Percentiles rank a stretch among this genome's conserved stretches.
phyloP scores from a whole-genome alignment of 176 grass and related monocot species.

The Urochloa ruziziensis region DNA sequence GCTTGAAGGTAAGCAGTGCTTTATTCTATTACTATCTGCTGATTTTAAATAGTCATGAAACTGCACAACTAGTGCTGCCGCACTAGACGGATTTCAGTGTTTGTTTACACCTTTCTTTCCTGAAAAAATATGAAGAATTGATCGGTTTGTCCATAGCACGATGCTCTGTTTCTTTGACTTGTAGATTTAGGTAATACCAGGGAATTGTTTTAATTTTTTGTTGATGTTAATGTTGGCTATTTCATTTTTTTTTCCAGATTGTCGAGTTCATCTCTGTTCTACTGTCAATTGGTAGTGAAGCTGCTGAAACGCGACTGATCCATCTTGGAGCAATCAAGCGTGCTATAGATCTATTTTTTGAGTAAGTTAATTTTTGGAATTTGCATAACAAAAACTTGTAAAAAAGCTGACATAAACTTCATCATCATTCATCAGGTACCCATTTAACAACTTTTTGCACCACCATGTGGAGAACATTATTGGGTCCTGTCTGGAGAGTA shows the following conservation, averaged over 20 bases:
- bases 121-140: neutral
- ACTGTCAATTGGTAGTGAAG: conserved; percentile 83
- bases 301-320: conserved; percentile 71
- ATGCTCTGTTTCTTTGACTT: conserved; percentile 1
- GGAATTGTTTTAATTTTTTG: conserved; percentile 22
- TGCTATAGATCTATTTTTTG: conserved; percentile 87
- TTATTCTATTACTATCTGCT: conserved; percentile 4
- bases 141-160: conserved; percentile 3
- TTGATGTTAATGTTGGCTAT: conserved; percentile 16
- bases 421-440: conserved; percentile 73
- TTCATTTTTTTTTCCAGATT: conserved; percentile 64
- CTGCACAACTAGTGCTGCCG: neutral
- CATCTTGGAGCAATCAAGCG: conserved; percentile 73
- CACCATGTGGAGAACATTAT: conserved; percentile 93
- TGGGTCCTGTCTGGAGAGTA: conserved; percentile 83
- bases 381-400: conserved; percentile 22
- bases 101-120: neutral
- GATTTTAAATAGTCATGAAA: conserved; percentile 28
- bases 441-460: conserved; percentile 97
- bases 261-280: conserved; percentile 96
- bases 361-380: conserved; percentile 65
- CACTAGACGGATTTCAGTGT: neutral
- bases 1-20: conserved; percentile 66
- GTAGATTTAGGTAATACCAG: neutral
- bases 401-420: conserved; percentile 35